Evolutionary conservation across 768 basidiomycete genomes (phyloP).

Genomic region (Steccherinum ochraceum): DNA sequence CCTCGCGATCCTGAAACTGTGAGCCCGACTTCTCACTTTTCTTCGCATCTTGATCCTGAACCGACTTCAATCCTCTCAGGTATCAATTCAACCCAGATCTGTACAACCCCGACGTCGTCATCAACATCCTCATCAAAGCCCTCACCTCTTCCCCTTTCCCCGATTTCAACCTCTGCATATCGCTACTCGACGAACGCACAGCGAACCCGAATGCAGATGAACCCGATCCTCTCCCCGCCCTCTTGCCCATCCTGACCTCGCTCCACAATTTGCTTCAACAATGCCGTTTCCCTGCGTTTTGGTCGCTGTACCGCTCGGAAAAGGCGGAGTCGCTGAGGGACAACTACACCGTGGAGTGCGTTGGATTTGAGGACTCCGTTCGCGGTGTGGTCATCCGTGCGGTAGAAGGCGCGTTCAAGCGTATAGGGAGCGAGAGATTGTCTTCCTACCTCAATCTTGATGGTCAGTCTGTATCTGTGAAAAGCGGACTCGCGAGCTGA

Average conservation of each 20-base stretch:
- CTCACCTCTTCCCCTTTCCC: slow-evolving; percentile 80
- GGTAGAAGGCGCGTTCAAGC: slow-evolving; percentile 72
- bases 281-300: slow-evolving; percentile 86
- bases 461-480: slow-evolving; percentile 32
- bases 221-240: slow-evolving; percentile 69
- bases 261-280: slow-evolving; percentile 70
- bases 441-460: slow-evolving; percentile 65
- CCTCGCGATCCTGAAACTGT: slow-evolving; percentile 92
- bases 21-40: slow-evolving; percentile 18
- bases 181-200: slow-evolving; percentile 78
- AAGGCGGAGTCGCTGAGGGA: slow-evolving; percentile 68
- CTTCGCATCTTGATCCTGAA: neutral
- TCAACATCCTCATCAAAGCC: slow-evolving; percentile 92
- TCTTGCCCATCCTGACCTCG: slow-evolving; percentile 62
- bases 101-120: slow-evolving; percentile 87
- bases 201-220: slow-evolving; percentile 56
- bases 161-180: slow-evolving; percentile 92
- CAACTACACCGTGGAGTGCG: slow-evolving; percentile 80
- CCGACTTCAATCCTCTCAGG: slow-evolving; percentile 34
- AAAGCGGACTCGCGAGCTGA: neutral
- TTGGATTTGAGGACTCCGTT: slow-evolving; percentile 80
- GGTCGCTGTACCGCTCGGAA: slow-evolving; percentile 67
- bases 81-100: slow-evolving; percentile 96
- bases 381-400: slow-evolving; percentile 72
- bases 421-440: slow-evolving; percentile 61